Evolutionary conservation across 129 eudicot genomes (phyloP), one percentile per base, ranked within the genome.

Genomic region (Saposhnikovia divaricata): DNA sequence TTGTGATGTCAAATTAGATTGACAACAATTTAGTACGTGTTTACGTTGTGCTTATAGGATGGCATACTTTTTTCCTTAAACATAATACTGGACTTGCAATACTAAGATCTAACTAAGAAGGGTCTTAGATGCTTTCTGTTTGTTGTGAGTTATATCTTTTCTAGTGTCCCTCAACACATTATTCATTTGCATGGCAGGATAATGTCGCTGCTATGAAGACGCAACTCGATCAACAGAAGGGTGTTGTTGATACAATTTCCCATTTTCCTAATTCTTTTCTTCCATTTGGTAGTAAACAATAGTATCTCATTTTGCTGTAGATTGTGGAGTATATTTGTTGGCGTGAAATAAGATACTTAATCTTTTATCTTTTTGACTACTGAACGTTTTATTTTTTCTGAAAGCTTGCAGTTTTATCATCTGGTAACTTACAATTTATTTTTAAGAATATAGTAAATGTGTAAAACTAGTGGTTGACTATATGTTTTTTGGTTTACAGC

Each of bases 221-320:
- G 79, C 99, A 96, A 82, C 97, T 96, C 82, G 98, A 90, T 83
- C 98, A 96, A 83, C 99, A 96, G 87, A 96, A 92, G 88, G 76
- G 82, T 84, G 92, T 92, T 63, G 99, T 96, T 80, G 99, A 96
- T 12, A 92, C 88, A 71, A 48, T 92, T 80, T 79, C 57, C 6
- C 18, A 48, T 72, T 72, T 82, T 53, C 11, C 50, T 15, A 31
- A 2, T 31, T 66, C 42, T 15, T n/a, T 74, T 31, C 44, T 6
- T 59, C 34, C 21, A 37, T 43, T 50, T 25, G 25, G 38, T 77
- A 9, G 2, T 45, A 21, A 44, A 23, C 6, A 10, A 25, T 45
- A 19, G 42, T 11, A 28, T 74, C 9, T 9, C 8, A 0, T 25
- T 39, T 46, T 13, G 23, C n/a, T 74, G 12, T 25, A 42, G 18